Base-by-base conservation (phyloP, 148 eudicot species). In the Rhododendron vialii region DNA sequence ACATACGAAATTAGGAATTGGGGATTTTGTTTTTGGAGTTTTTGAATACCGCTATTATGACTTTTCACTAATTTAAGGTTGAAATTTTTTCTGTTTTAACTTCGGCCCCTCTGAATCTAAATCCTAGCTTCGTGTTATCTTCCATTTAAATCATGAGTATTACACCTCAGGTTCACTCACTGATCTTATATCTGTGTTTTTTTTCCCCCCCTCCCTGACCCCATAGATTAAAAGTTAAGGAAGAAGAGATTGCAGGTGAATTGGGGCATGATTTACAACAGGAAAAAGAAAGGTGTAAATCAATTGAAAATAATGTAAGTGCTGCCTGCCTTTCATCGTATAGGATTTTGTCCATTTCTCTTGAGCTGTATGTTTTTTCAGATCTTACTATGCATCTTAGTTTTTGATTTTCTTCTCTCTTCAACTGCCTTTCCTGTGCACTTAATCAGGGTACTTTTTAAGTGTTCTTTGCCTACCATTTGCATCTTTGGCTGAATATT, bases 291-390 rank as follows among this genome's bases (percentile, higher is more conserved):
- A 92, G 89, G 75, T 86, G 87, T 86, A 89, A 48, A 76, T 89
- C 75, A 33, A 91, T 95, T 30, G 93, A 94, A 85, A 87, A 82
- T 41, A 86, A 90, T 93, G 99, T 92, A 83, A 85, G 85, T 65
- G 38, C 38, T 28, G 18, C 76, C 76, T 59, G 48, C 47, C 84
- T 53, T 50, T n/a, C 28, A 48, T 59, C 6, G 30, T 67, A 11
- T 36, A 33, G n/a, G 22, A 22, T 0, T 0, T 36, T 84, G 28
- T 50, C 38, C 71, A 20, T 28, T 83, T 71, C 20, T 83, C 61
- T 84, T 33, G 47, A 28, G 26, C 33, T 74, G 22, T 17, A 74
- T 5, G 33, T 22, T n/a, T 51, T n/a, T 2, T 47, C 65, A 38
- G 47, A 38, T 26, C 41, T 28, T n/a, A 78, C 57, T 50, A n/a